These are phyloP conservation scores for Microthlaspi erraticum DNA, from an alignment of 345 rosid genomes.

Conservation along the genomic window DNA sequence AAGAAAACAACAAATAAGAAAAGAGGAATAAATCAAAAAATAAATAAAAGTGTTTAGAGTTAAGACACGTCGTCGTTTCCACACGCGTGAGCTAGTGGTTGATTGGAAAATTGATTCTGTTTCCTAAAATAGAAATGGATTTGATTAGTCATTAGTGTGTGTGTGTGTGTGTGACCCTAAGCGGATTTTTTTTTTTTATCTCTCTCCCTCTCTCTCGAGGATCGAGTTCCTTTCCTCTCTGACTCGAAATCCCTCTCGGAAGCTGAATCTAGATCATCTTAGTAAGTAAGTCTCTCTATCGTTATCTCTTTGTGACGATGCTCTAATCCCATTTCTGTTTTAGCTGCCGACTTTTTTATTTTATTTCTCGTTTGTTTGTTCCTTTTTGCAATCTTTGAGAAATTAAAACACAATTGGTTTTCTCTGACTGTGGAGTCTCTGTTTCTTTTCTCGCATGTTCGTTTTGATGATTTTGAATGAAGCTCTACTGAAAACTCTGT, in stretches of 20 bases:
- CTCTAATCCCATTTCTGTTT: neutral
- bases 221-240: conserved; percentile 4
- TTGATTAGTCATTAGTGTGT: neutral
- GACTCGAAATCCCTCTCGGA: conserved; percentile 7
- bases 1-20: too few species aligned
- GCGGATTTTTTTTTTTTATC: conserved; percentile 1
- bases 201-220: neutral
- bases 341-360: neutral
- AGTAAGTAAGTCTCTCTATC: conserved; percentile 23
- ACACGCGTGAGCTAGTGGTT: conserved; percentile 25
- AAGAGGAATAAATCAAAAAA: neutral
- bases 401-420: neutral
- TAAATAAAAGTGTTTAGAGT: conserved; percentile 16
- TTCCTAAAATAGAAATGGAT: neutral
- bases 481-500: neutral
- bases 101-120: conserved; percentile 1
- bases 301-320: neutral
- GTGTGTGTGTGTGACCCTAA: neutral
- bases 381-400: neutral
- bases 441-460: neutral
- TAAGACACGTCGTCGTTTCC: conserved; percentile 37
- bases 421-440: conserved; percentile 4
- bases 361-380: too few species aligned
- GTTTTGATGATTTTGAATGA: conserved; percentile 2
- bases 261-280: conserved; percentile 29